phyloP scores from a whole-genome alignment of 2,329 filamentous ascomycete species.

The Pseudocercospora vitis region DNA sequence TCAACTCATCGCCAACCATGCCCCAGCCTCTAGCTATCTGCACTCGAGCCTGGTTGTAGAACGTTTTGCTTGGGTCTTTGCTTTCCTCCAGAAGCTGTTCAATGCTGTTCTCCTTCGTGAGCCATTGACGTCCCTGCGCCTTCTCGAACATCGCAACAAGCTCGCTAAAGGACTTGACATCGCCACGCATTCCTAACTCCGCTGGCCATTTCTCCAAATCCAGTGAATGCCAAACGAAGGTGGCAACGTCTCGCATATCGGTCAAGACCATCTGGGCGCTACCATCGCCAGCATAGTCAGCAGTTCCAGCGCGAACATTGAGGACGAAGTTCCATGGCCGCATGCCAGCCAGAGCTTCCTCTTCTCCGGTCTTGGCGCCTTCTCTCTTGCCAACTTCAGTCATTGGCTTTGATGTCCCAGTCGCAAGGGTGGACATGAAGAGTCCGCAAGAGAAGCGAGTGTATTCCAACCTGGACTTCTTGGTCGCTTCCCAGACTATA shows the following conservation, averaged over 20 bases:
- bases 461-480: constrained; percentile 28
- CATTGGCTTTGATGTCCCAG: constrained; percentile 31
- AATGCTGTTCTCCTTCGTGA: constrained; percentile 30
- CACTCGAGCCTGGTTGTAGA: constrained; percentile 36
- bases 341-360: constrained; percentile 38
- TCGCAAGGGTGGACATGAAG: constrained; percentile 34
- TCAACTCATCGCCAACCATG: constrained; percentile 32
- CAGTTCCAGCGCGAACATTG: constrained; percentile 47
- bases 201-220: constrained; percentile 49
- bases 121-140: constrained; percentile 32
- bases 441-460: constrained; percentile 34
- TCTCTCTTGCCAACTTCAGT: constrained; percentile 27
- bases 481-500: constrained; percentile 29
- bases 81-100: constrained; percentile 25
- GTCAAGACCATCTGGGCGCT: constrained; percentile 49
- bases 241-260: constrained; percentile 52
- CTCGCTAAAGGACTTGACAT: constrained; percentile 31
- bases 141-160: constrained; percentile 31
- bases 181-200: constrained; percentile 39
- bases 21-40: constrained; percentile 27
- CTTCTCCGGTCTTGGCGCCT: constrained; percentile 29
- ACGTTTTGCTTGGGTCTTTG: constrained; percentile 25
- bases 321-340: constrained; percentile 44
- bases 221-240: constrained; percentile 47
- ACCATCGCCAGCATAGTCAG: constrained; percentile 53